Base-by-base conservation (phyloP, 345 rosid genomes). In the Populus ilicifolia region DNA sequence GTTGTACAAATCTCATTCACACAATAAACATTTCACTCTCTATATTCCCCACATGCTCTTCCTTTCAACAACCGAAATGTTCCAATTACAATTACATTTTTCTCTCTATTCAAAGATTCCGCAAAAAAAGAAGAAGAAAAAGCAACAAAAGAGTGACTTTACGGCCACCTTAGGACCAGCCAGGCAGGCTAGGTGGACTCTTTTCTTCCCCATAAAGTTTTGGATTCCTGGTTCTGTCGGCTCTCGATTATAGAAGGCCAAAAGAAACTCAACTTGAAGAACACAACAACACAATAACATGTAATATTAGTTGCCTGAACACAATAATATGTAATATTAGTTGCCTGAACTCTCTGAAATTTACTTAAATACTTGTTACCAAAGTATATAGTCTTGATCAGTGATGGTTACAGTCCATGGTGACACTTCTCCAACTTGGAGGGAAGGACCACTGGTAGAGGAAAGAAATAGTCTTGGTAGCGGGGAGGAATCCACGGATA, bases 371-470 rank as follows among this genome's bases (percentile, higher is more conserved):
- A 3, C 25, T 59, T n/a, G 64, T 4, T 59, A 23, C 16, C 29
- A 10, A n/a, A 23, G 5, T 10, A 10, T n/a, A 59, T 0, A 56
- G 29, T 23, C 29, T 59, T 59, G 14, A 23, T 59, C 64, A 59
- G 25, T 20, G 1, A 21, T 54, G 8, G 61, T 54, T 54, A 52
- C 23, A 54, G 25, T 54, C 61, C 25, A 54, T 8, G 61, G 25
- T 1, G 25, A n/a, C 25, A 4, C 64, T 23, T 59, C 64, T 59
- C 5, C 64, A n/a, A 59, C 64, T 54, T 87, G 86, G 73, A 68
- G 76, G 77, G 69, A 76, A 65, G 84, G 87, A 85, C 90, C 92
- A 86, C 85, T 38, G 17, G 41, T 29, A 3, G 64, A 10, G 78
- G 13, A 72, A 85, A 72, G 82, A 85, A 80, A 78, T 54, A 73